Evolutionary conservation across 192 early-diverging fungal species (phyloP), one percentile per base, ranked within the genome.

Genomic region (Spizellomyces sp.): DNA sequence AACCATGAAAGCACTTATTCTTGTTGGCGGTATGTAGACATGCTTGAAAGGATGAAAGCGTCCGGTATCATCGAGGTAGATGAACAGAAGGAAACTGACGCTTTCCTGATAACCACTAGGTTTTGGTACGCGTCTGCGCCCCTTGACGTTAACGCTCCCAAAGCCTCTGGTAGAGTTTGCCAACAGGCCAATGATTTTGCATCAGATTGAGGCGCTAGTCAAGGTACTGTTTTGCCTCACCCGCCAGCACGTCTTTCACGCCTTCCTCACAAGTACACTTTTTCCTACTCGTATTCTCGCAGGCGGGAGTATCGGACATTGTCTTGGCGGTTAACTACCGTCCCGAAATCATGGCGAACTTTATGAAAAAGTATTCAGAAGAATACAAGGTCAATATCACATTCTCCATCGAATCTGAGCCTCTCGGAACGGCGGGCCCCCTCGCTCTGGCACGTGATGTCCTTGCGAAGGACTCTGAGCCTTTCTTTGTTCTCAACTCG

Each of bases 151-250:
- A 65, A 91, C 96, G 54, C 84, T 95, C 52, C 98, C 98, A 66
- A 99, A 99, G 84, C 98, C 98, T 56, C 87, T 99, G 58, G 96
- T 99, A n/a, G 96, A 99, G 83, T 99, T 99, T 83, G 94, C 93
- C 46, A 99, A 99, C 88, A 92, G 88, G 80, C 96, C 94, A 66
- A 98, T 99, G 93, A 96, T 99, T 82, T 86, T 96, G 67, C 98
- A 99, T 81, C 98, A 99, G 84, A 98, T 99, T 72, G 96, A 97
- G 78, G 95, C 91, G 6, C 85, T 99, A 8, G 94, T 91, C 56
- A 91, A 97, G 93, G 96, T 96, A 83, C 66, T 36, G 27, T 36
- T 81, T 55, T 44, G 62, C 62, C 7, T 63, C 19, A 12, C 27
- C 10, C 58, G 4, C 58, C 15, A 9, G 22, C 17, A 21, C 22